Conservation (phyloP, 768 basidiomycete species). For the Termitomyces sp. region DNA sequence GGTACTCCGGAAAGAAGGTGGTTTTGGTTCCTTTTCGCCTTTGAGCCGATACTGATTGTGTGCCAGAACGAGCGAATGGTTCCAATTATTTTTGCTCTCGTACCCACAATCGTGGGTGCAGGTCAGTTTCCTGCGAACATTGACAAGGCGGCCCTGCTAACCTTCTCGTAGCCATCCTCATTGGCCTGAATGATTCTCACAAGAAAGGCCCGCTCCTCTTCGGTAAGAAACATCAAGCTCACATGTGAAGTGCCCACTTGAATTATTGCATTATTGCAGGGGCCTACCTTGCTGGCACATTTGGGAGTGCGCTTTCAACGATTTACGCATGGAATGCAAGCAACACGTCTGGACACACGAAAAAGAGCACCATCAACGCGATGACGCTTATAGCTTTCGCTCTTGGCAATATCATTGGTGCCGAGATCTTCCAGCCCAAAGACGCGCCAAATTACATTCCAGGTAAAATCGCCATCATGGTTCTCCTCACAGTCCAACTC, state of each 20-base stretch:
- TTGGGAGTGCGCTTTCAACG: slow-evolving; percentile 56
- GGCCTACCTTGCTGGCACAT: slow-evolving; percentile 51
- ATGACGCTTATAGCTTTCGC: slow-evolving; percentile 56
- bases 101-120: slow-evolving; percentile 59
- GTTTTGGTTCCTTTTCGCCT: background rate
- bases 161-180: slow-evolving; percentile 41
- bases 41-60: background rate
- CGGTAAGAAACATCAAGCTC: slow-evolving; percentile 31
- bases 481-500: slow-evolving; percentile 54
- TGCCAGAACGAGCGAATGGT: slow-evolving; percentile 55
- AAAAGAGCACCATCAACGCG: slow-evolving; percentile 67
- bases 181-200: slow-evolving; percentile 48
- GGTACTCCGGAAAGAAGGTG: slow-evolving; percentile 67
- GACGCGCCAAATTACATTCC: slow-evolving; percentile 64
- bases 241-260: background rate
- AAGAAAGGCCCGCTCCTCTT: slow-evolving; percentile 56
- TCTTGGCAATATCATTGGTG: slow-evolving; percentile 61
- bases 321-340: slow-evolving; percentile 66
- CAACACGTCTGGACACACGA: slow-evolving; percentile 64
- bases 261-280: slow-evolving; percentile 27
- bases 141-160: background rate
- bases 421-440: slow-evolving; percentile 61
- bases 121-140: slow-evolving; percentile 30
- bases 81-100: slow-evolving; percentile 55
- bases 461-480: slow-evolving; percentile 65